Evolutionary conservation across 1,284 basidiomycete species (phyloP).

Genomic region (Leucoagaricus sp.): DNA sequence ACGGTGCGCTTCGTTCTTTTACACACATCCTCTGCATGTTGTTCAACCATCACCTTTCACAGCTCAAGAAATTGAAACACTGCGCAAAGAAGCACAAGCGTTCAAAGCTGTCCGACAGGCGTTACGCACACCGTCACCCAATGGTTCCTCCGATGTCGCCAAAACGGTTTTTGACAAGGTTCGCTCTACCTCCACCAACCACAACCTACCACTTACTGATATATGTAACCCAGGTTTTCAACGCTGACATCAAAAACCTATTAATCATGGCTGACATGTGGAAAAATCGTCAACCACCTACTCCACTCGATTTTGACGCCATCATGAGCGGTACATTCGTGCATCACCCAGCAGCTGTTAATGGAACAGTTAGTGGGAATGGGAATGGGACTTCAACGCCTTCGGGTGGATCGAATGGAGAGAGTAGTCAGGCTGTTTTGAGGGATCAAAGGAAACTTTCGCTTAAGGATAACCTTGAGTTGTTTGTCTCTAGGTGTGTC

Average conservation of each 20-base stretch:
- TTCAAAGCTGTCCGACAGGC: constrained; percentile 80
- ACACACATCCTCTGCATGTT: neutral
- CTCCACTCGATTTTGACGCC: constrained; percentile 77
- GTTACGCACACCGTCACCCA: constrained; percentile 44
- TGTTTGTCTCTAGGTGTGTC: constrained; percentile 81
- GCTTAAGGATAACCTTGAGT: constrained; percentile 76
- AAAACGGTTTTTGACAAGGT: constrained; percentile 87
- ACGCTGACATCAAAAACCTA: constrained; percentile 85
- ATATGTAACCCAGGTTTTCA: constrained; percentile 68
- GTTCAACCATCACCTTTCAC: neutral
- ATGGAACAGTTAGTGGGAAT: constrained; percentile 12
- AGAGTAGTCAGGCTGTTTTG: constrained; percentile 42
- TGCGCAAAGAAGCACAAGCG: constrained; percentile 88
- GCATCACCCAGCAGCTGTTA: constrained; percentile 25
- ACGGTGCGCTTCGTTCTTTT: constrained; percentile 52
- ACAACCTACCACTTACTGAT: neutral
- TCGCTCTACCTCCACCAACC: constrained; percentile 2
- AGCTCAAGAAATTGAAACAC: constrained; percentile 90
- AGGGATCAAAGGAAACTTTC: constrained; percentile 82
- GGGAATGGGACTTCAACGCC: constrained; percentile 10
- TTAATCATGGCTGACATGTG: constrained; percentile 99
- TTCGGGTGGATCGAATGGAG: constrained; percentile 21
- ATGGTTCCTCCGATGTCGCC: constrained; percentile 53
- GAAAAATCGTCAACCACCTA: constrained; percentile 84
- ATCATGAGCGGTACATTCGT: constrained; percentile 66